Percentiles rank a stretch among this genome's conserved stretches.
These are phyloP conservation scores for Aotearoamyces nothofagi DNA, from an alignment of 2,329 filamentous ascomycete genomes.

Conservation along the genomic window DNA sequence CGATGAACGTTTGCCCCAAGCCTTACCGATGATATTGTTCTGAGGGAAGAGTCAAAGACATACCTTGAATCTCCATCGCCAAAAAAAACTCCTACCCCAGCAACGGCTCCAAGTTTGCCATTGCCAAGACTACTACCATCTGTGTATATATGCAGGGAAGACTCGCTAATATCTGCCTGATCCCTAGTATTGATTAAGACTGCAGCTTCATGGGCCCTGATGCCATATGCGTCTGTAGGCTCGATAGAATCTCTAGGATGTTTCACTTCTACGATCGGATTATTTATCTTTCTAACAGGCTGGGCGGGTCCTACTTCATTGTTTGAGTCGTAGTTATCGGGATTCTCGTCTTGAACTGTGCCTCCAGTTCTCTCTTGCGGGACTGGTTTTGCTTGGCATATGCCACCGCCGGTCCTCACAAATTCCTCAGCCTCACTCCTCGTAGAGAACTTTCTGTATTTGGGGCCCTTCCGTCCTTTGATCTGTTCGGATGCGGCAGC, in stretches of 20 bases:
- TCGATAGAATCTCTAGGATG: too few relatives aligned
- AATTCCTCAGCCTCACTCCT: conserved; percentile 64
- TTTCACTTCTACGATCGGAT: too few relatives aligned
- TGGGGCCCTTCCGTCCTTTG: conserved; percentile 47
- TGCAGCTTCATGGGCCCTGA: too few relatives aligned
- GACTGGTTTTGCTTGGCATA: conserved; percentile 25
- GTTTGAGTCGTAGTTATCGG: too few relatives aligned
- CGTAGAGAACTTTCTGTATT: conserved; percentile 55
- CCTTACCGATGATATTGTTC: too few relatives aligned
- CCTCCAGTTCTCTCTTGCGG: conserved; percentile 27
- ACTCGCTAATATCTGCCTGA: too few relatives aligned
- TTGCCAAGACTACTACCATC: conserved; percentile 48
- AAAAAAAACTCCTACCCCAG: conserved; percentile 51
- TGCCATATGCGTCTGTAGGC: too few relatives aligned
- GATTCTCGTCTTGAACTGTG: conserved; percentile 11
- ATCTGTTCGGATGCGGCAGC: conserved; percentile 57
- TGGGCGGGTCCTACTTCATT: too few relatives aligned
- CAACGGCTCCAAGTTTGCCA: conserved; percentile 35
- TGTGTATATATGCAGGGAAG: conserved; percentile 39
- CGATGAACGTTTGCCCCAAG: too few relatives aligned
- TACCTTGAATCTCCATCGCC: conserved; percentile 38
- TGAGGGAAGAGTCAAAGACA: too few relatives aligned
- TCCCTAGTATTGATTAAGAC: too few relatives aligned
- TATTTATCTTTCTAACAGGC: too few relatives aligned
- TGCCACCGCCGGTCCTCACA: conserved; percentile 35